Conservation (phyloP, 108 stramenopile species). For the Discostella stelligeroides region DNA sequence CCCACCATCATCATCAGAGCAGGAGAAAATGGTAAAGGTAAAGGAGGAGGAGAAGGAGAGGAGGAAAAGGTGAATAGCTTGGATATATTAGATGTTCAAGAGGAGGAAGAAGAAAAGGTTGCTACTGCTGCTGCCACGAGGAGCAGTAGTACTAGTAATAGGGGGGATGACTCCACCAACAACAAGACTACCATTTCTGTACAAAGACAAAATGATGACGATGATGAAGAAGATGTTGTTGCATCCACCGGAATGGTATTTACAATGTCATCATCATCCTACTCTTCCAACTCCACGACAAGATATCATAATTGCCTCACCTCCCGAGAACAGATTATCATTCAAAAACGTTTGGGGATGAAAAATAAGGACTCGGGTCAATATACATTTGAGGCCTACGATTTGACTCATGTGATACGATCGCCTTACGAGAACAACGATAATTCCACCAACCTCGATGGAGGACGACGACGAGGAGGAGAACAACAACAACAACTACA, state of each 20-base stretch:
- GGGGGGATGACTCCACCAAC: background rate
- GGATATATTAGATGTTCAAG: background rate
- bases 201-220: background rate
- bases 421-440: no score
- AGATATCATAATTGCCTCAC: constrained; percentile 6
- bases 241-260: background rate
- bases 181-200: background rate
- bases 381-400: constrained; percentile 31
- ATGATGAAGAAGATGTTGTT: background rate
- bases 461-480: constrained; percentile 9
- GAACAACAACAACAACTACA: background rate
- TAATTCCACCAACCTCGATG: no score
- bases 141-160: background rate
- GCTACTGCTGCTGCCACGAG: no score
- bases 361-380: constrained; percentile 3
- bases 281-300: background rate
- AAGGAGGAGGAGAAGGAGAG: constrained; percentile 2
- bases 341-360: constrained; percentile 1
- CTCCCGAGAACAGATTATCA: background rate
- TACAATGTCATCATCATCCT: background rate
- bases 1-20: no score
- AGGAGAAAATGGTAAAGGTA: background rate
- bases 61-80: constrained; percentile 6
- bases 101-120: background rate
- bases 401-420: constrained; percentile 22